These are phyloP conservation scores for Hanseniaspora uvarum DNA, from an alignment of 1,139 yeast species.

Conservation along the genomic window DNA sequence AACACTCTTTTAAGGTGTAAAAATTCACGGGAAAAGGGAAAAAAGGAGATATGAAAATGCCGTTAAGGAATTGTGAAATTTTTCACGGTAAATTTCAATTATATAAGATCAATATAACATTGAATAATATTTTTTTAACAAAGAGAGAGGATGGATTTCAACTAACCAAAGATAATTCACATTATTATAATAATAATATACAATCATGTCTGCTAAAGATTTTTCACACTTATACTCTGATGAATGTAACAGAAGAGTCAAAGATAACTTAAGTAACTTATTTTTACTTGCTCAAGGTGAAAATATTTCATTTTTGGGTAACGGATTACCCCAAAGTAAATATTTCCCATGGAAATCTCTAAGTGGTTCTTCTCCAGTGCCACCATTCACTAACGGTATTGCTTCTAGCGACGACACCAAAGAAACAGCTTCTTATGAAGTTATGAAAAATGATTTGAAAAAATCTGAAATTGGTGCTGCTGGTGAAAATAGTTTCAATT, in stretches of 20 bases:
- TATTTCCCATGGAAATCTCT: conserved; percentile 84
- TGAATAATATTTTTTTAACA: neutral
- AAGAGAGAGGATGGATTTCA: too few relatives aligned
- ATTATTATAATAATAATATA: neutral
- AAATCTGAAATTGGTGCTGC: conserved; percentile 34
- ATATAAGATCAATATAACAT: neutral
- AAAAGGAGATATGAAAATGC: neutral
- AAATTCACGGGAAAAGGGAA: neutral
- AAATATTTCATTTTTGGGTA: conserved; percentile 78
- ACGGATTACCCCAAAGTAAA: conserved; percentile 85
- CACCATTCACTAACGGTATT: conserved; percentile 68
- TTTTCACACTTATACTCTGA: conserved; percentile 63
- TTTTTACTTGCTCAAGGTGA: conserved; percentile 67
- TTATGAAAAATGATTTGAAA: conserved; percentile 37
- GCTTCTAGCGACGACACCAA: conserved; percentile 38
- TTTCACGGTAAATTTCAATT: neutral
- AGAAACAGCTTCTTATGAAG: conserved; percentile 38
- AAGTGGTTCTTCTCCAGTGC: conserved; percentile 57
- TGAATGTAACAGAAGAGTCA: conserved; percentile 66
- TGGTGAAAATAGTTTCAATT: conserved; percentile 48
- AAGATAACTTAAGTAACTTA: conserved; percentile 75
- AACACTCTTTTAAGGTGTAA: too few relatives aligned
- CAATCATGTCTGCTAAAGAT: conserved; percentile 43
- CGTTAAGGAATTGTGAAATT: neutral
- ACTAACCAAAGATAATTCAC: neutral